Conservation (phyloP, 805 yeast genomes). For the Cyberlindnera mycetangii region DNA sequence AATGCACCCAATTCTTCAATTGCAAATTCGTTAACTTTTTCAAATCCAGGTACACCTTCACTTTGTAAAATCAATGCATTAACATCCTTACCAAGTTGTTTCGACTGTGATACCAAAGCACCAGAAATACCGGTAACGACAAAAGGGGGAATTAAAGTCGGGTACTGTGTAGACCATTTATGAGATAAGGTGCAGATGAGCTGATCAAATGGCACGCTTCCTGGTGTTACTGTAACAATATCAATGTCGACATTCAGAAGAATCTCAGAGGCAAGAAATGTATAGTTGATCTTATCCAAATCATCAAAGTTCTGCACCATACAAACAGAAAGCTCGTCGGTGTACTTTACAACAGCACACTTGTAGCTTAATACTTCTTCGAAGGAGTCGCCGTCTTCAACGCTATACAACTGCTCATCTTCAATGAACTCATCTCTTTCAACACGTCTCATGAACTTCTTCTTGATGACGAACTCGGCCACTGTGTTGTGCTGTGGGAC, state of each 20-base stretch:
- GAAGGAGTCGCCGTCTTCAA: constrained; percentile 6
- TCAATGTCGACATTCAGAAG: constrained; percentile 7
- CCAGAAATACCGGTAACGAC: constrained; percentile 58
- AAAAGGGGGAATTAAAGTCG: constrained; percentile 53
- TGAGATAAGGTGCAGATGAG: constrained; percentile 20
- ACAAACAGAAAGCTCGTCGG: constrained; percentile 14
- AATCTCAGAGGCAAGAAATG: constrained; percentile 29
- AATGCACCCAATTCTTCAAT: constrained; percentile 15
- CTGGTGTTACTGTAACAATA: constrained; percentile 31
- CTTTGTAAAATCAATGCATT: constrained; percentile 39
- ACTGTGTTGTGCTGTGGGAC: neutral
- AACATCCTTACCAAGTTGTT: constrained; percentile 13
- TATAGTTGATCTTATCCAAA: constrained; percentile 33
- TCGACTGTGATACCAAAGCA: constrained; percentile 33
- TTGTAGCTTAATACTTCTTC: constrained; percentile 7
- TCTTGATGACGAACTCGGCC: constrained; percentile 8
- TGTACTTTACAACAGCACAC: constrained; percentile 19
- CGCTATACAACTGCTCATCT: constrained; percentile 48
- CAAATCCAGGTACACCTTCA: constrained; percentile 63
- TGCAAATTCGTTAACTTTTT: constrained; percentile 44
- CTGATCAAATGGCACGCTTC: constrained; percentile 30
- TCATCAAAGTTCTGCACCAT: constrained; percentile 22
- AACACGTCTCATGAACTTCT: constrained; percentile 7
- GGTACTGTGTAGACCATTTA: constrained; percentile 5
- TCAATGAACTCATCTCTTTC: constrained; percentile 37